A percentile compares a stretch with the other conserved stretches of the same genome.
Evolutionary conservation across 108 stramenopile species (phyloP).

Genomic region (Hondaea fermentalgiana): DNA sequence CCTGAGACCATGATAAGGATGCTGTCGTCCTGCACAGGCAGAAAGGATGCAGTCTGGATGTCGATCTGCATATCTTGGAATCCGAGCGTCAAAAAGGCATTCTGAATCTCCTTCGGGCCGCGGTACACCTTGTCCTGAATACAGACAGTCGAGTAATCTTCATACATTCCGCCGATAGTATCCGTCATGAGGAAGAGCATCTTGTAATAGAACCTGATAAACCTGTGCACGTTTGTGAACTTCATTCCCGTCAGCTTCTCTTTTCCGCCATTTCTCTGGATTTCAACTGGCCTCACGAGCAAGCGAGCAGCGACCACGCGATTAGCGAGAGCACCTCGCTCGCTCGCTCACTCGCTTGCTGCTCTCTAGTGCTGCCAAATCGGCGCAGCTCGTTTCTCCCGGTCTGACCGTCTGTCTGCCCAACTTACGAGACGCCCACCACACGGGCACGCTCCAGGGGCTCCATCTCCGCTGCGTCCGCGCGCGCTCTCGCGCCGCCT

Average conservation of each 20-base stretch:
- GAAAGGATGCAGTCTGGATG: not conserved
- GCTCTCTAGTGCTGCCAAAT: not conserved
- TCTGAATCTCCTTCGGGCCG: not conserved
- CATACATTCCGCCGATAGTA: not conserved
- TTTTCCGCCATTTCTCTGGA: not conserved
- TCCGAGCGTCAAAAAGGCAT: not conserved
- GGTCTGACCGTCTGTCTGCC: not conserved
- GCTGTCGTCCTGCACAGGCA: not conserved
- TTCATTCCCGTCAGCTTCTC: not conserved
- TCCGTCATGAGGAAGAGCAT: not conserved
- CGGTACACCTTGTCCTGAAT: not conserved
- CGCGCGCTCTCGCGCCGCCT: too few relatives aligned
- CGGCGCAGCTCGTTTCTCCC: not conserved
- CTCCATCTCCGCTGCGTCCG: too few relatives aligned
- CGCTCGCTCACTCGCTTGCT: not conserved
- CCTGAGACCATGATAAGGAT: not conserved
- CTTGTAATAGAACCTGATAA: not conserved
- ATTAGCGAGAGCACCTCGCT: too few relatives aligned
- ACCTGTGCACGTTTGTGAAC: not conserved
- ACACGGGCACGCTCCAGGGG: not conserved
- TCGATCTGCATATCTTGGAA: not conserved
- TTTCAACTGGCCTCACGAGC: not conserved
- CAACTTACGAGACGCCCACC: not conserved
- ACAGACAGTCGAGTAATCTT: not conserved
- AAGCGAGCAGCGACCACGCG: not conserved